Conservation (phyloP, 176 grass and related monocot genomes). For the Cocos nucifera region DNA sequence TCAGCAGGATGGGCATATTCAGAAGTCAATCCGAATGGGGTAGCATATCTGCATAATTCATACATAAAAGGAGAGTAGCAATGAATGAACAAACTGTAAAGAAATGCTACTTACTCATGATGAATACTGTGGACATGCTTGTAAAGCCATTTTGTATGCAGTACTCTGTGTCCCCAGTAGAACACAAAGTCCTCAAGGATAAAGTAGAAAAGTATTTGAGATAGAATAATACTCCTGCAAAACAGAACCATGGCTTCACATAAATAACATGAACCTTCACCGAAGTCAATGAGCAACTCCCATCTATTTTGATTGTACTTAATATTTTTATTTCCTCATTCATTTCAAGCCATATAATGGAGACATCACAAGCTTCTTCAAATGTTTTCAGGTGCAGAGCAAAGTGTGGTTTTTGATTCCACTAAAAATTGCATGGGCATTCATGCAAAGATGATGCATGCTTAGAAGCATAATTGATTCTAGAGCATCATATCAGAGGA, state of each 20-base stretch:
- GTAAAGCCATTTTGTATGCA: constrained; percentile 18
- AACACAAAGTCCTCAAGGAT: constrained; percentile 21
- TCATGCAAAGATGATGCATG: too few species aligned
- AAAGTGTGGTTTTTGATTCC: too few species aligned
- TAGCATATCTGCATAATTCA: not conserved
- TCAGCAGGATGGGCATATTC: constrained; percentile 17
- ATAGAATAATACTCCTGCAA: constrained; percentile 8
- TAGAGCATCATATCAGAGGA: not conserved
- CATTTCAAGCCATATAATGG: too few species aligned
- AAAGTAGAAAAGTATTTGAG: constrained; percentile 14
- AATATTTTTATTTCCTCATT: too few species aligned
- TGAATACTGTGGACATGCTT: constrained; percentile 16
- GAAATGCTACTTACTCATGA: constrained; percentile 5
- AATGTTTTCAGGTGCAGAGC: too few species aligned
- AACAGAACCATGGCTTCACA: not conserved
- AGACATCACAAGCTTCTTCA: too few species aligned
- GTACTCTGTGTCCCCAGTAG: constrained; percentile 15
- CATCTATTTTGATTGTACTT: too few species aligned
- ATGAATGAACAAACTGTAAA: not conserved
- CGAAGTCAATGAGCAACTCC: too few species aligned
- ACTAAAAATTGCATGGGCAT: too few species aligned
- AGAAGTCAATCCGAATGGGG: constrained; percentile 6
- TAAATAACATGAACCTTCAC: too few species aligned
- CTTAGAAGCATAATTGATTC: not conserved
- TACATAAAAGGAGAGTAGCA: not conserved